Percentiles rank a stretch among this genome's conserved stretches.
phyloP scores from a whole-genome alignment of 805 yeast genomes.

The Zygosaccharomyces kombuchaensis region DNA sequence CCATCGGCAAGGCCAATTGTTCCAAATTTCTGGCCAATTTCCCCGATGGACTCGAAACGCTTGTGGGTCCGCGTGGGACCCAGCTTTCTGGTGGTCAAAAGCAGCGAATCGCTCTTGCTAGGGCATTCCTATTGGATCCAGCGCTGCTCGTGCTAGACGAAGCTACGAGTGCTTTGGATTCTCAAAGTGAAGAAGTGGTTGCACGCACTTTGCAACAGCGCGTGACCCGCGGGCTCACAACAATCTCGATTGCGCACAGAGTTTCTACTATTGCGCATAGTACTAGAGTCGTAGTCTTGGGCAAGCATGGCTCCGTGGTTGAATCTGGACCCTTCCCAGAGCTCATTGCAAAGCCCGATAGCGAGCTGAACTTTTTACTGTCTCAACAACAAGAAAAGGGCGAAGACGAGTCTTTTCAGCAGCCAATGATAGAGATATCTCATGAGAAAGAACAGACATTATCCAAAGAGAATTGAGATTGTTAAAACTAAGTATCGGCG shows the following conservation, averaged over 20 bases:
- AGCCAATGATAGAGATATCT: neutral
- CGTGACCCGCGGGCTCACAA: slow-evolving; percentile 55
- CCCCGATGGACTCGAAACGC: slow-evolving; percentile 78
- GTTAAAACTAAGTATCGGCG: neutral
- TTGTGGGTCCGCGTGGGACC: slow-evolving; percentile 81
- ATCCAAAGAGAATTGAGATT: neutral
- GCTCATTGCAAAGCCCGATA: slow-evolving; percentile 40
- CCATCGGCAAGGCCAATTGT: slow-evolving; percentile 70
- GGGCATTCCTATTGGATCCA: slow-evolving; percentile 78
- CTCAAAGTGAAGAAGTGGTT: slow-evolving; percentile 81
- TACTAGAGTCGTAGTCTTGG: slow-evolving; percentile 74
- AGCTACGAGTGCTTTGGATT: slow-evolving; percentile 91
- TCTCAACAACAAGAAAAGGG: slow-evolving; percentile 28
- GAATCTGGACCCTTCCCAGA: slow-evolving; percentile 62
- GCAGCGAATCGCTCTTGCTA: slow-evolving; percentile 86
- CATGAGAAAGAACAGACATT: neutral
- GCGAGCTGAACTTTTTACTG: slow-evolving; percentile 36
- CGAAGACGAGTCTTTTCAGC: neutral
- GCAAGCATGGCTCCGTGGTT: slow-evolving; percentile 65
- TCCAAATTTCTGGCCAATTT: slow-evolving; percentile 61
- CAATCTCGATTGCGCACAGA: slow-evolving; percentile 89
- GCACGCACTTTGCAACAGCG: slow-evolving; percentile 63
- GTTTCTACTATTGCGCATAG: slow-evolving; percentile 82
- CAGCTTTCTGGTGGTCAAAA: slow-evolving; percentile 94
- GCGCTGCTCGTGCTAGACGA: slow-evolving; percentile 82